phyloP scores from a whole-genome alignment of 176 grass and related monocot genomes.

The Eleusine indica region DNA sequence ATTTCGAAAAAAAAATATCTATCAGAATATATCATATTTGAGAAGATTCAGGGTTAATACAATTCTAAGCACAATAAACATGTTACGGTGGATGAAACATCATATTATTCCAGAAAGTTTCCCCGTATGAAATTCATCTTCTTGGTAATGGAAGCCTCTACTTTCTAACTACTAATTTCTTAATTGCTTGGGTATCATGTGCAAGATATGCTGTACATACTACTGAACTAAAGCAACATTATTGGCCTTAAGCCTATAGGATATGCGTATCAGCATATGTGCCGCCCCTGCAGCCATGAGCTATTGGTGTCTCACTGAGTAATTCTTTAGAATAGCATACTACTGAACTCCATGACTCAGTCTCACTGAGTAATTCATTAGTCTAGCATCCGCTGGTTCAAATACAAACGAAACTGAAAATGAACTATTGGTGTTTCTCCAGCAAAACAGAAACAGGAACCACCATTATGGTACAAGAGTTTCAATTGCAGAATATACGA shows the following conservation, averaged over 20 bases:
- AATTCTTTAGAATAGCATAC: too few species aligned
- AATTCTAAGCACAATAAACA: slow-evolving; percentile 8
- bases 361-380: not conserved
- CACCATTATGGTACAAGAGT: not conserved
- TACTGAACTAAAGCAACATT: too few species aligned
- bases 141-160: not conserved
- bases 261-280: not conserved
- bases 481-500: not conserved
- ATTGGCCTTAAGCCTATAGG: not conserved
- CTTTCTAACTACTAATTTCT: slow-evolving; percentile 15
- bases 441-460: not conserved
- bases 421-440: not conserved
- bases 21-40: not conserved
- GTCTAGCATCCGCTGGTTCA: not conserved
- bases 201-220: not conserved
- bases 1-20: not conserved
- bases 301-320: too few species aligned
- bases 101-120: not conserved
- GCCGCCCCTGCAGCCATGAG: not conserved
- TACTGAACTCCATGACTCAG: not conserved
- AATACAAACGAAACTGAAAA: not conserved
- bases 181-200: not conserved
- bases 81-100: not conserved
- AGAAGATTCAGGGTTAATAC: not conserved
- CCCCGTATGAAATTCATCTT: not conserved